A percentile compares a stretch with the other conserved stretches of the same genome.
Evolutionary conservation across 2,329 filamentous ascomycete species (phyloP).

Genomic region (Ophiostoma quercus): DNA sequence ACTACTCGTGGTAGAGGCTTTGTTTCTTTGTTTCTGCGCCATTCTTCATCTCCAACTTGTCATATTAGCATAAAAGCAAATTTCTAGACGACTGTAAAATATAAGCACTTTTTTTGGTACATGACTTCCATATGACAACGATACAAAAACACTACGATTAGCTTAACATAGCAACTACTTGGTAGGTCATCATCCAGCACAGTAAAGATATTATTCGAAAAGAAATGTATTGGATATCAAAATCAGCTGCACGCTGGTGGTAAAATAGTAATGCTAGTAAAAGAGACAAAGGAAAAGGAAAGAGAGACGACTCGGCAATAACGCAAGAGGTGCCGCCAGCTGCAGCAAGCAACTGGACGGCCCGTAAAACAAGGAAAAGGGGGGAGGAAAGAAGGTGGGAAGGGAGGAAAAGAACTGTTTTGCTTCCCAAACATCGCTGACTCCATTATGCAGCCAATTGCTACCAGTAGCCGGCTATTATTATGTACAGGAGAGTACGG

Average conservation of each 20-base stretch:
- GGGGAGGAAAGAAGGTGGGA: neutral
- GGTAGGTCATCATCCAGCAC: neutral
- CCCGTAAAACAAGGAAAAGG: too few relatives aligned
- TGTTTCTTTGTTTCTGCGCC: neutral
- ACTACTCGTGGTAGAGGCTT: conserved; percentile 78
- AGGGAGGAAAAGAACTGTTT: neutral
- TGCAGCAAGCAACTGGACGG: too few relatives aligned
- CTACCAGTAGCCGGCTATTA: neutral
- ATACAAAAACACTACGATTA: too few relatives aligned
- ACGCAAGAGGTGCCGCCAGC: neutral
- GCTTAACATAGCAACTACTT: neutral
- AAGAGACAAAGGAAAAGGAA: neutral
- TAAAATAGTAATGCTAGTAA: neutral
- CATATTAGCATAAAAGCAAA: conserved; percentile 21
- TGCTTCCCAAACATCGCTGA: neutral
- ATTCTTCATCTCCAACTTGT: conserved; percentile 18
- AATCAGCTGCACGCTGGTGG: neutral
- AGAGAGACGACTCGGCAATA: neutral
- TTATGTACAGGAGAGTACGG: neutral
- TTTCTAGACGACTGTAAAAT: conserved; percentile 19
- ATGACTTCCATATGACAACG: neutral
- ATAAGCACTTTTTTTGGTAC: neutral
- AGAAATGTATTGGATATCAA: conserved; percentile 8
- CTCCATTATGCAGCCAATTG: neutral
- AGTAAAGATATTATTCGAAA: neutral